Evolutionary conservation across 768 basidiomycete species (phyloP), one percentile per base, ranked within the genome.

Genomic region (Termitomyces sp.): DNA sequence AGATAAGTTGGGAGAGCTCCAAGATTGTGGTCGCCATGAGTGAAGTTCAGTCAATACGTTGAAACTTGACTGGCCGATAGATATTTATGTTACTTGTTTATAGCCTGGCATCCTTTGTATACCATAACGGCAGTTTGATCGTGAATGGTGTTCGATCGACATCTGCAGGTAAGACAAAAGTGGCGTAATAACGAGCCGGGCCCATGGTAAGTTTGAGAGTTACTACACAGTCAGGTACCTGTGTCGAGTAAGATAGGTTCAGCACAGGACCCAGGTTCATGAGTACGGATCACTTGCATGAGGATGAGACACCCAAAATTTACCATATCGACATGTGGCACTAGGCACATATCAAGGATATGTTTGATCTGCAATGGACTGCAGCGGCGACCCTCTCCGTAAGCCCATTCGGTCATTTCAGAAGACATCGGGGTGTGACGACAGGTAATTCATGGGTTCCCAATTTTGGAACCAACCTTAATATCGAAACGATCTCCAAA

Each of bases 1-100:
- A 57, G 43, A 68, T 66, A 6, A 64, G 52, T 7, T 55, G 24
- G n/a, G 56, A 54, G 41, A 64, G 57, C 28, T 64, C 52, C 8
- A 54, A 34, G 38, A 60, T 51, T 3, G 52, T 45, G 41, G 37
- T 38, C 26, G 54, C 38, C 57, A 58, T 58, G 54, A 15, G 22
- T 43, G 21, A 12, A 19, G 45, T 26, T 26, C 21, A 22, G n/a
- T 43, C 41, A n/a, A 38, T 19, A 17, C 21, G 21, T 43, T 14
- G 12, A 14, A 14, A 43, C 14, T 15, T 17, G 8, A 15, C 34
- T 17, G 21, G 5, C 8, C 17, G 4, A 9, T 22, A 17, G 8
- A 32, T 22, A 35, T 35, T 34, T 47, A 47, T 48, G 17, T 5
- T 6, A 17, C 5, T 17, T 17, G 35, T 15, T 17, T 17, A 37